These are phyloP conservation scores for Amanita thiersii DNA, from an alignment of 768 basidiomycete genomes.

Conservation along the genomic window DNA sequence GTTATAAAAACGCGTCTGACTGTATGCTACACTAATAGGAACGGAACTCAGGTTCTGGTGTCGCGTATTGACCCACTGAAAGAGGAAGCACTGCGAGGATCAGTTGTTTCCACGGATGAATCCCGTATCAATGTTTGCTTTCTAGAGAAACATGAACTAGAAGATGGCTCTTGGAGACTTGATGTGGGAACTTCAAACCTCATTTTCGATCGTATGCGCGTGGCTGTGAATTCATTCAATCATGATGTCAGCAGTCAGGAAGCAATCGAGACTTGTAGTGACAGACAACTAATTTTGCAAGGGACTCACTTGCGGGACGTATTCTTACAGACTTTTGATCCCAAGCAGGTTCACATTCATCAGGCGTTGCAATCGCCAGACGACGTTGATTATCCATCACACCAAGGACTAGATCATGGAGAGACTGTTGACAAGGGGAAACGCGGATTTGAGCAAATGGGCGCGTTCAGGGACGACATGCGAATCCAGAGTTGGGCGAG, in stretches of 20 bases:
- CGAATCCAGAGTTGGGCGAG: slow-evolving; percentile 76
- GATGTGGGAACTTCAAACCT: slow-evolving; percentile 67
- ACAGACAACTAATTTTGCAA: slow-evolving; percentile 46
- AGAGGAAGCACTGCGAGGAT: slow-evolving; percentile 46
- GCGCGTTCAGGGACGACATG: slow-evolving; percentile 64
- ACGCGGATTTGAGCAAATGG: slow-evolving; percentile 17
- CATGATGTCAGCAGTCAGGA: slow-evolving; percentile 43
- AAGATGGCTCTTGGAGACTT: slow-evolving; percentile 50
- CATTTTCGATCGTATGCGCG: slow-evolving; percentile 59
- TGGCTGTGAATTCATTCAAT: slow-evolving; percentile 51
- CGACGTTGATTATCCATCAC: slow-evolving; percentile 27
- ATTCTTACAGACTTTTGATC: slow-evolving; percentile 50
- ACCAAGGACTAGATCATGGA: slow-evolving; percentile 29
- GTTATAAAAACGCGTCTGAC: slow-evolving; percentile 2
- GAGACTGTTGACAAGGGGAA: slow-evolving; percentile 6
- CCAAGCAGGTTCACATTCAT: slow-evolving; percentile 21
- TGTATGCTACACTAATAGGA: slow-evolving; percentile 31
- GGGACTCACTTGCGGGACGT: slow-evolving; percentile 71
- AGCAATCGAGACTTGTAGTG: slow-evolving; percentile 15
- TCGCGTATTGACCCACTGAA: slow-evolving; percentile 54
- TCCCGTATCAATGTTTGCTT: slow-evolving; percentile 56
- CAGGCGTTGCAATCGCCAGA: slow-evolving; percentile 29
- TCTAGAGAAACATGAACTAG: slow-evolving; percentile 33
- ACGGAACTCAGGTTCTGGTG: slow-evolving; percentile 61
- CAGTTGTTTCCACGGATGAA: slow-evolving; percentile 38